Base-by-base conservation (phyloP, 805 yeast genomes). In the Ogataea kodamae region DNA sequence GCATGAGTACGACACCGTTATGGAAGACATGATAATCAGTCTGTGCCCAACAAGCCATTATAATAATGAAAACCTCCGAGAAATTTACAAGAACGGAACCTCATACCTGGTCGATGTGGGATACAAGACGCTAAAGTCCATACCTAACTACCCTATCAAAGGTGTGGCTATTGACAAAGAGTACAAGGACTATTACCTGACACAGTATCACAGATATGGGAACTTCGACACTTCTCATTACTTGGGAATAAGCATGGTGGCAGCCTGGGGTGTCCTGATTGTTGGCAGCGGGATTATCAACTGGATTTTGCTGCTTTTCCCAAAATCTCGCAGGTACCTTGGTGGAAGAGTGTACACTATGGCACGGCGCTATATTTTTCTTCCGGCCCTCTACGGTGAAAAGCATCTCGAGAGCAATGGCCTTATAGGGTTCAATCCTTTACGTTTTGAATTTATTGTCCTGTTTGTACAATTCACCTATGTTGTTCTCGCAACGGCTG, bases 361-460 rank as follows among this genome's bases (percentile, higher is more conserved):
- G 15, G 52, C 36, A 55, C 60, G 55, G 42, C 59, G 36, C 25
- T 40, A 41, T 35, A 33, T 44, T 25, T 43, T 45, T 14, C 34
- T 46, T 33, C 59, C 45, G 27, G 57, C 59, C 14, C 30, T 49
- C 2, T 39, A 44, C 17, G 48, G 44, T 1, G 35, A 37, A 11
- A 39, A 31, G 7, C 61, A 57, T 37, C 26, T 49, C n/a, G 45
- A 45, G 29, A 35, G 30, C 22, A 25, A 37, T 13, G 45, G 45
- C 39, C 8, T 31, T 26, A 24, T 52, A 6, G 63, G 61, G 42
- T 37, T 64, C n/a, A 39, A 72, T 27, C 83, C 84, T 1, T 67
- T 76, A 3, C 61, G 81, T 44, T 57, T 70, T 43, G 82, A 78
- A 45, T 41, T 69, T 0, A 39, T 75, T 7, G 50, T 70, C 27